A percentile compares a stretch with the other conserved stretches of the same genome.
These are phyloP conservation scores for Cercospora sp. DNA, from an alignment of 2,329 filamentous ascomycete genomes.

Conservation along the genomic window DNA sequence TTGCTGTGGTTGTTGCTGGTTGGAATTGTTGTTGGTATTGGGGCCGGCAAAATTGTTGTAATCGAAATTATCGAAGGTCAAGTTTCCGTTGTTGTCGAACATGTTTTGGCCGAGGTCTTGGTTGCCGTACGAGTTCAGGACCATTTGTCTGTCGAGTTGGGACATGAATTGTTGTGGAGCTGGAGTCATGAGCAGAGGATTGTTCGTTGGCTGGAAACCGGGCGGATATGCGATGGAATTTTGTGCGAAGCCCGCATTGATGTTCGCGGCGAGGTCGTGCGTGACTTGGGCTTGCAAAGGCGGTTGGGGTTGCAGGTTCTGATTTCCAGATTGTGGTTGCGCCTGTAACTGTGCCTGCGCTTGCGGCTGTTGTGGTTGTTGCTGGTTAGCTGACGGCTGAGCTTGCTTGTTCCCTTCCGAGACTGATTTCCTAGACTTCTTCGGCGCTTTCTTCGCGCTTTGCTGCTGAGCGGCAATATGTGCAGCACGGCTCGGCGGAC, in stretches of 20 bases:
- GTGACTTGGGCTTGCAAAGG: conserved; percentile 24
- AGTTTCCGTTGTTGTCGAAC: conserved; percentile 20
- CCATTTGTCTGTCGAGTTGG: conserved; percentile 73
- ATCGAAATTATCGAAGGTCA: conserved; percentile 32
- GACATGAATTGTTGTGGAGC: conserved; percentile 55
- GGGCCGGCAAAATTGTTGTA: conserved; percentile 28
- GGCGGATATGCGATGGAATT: conserved; percentile 50
- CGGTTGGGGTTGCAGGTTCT: neutral
- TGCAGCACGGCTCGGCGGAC: conserved; percentile 55
- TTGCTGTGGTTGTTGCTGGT: conserved; percentile 16
- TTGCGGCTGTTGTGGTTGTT: conserved; percentile 29
- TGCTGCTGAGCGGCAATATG: conserved; percentile 28
- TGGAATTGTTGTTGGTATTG: conserved; percentile 20
- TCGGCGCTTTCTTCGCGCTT: conserved; percentile 38
- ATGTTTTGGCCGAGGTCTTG: conserved; percentile 19
- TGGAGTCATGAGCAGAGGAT: conserved; percentile 34
- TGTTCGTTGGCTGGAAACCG: conserved; percentile 35
- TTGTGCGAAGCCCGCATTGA: conserved; percentile 37
- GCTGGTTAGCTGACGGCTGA: conserved; percentile 25
- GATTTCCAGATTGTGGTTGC: neutral
- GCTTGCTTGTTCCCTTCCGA: conserved; percentile 28
- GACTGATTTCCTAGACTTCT: conserved; percentile 36
- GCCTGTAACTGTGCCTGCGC: conserved; percentile 29
- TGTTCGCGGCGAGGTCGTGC: conserved; percentile 28
- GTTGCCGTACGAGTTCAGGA: conserved; percentile 68